Base-by-base conservation (phyloP, 176 grass and related monocot genomes). In the maize (Zea mays) region DNA sequence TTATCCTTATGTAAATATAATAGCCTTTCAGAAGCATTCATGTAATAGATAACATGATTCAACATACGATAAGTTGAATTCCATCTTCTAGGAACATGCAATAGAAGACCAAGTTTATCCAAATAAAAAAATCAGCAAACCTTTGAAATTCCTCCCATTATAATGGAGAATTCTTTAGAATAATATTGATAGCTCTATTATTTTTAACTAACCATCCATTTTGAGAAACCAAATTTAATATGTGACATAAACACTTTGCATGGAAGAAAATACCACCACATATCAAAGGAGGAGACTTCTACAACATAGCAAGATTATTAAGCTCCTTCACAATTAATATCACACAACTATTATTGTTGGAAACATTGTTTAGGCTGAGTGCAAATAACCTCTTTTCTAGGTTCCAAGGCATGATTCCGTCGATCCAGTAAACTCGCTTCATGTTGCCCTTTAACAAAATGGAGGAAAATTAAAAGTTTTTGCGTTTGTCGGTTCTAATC, bases 31-130 rank as follows among this genome's bases (percentile, higher is more conserved):
- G 42, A 58, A 58, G 52, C 37, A n/a, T 2, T 19, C 3, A 4
- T 74, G 13, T 58, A 58, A 10, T 58, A 59, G 6, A 74, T 58
- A 73, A 36, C 37, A n/a, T 41, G 17, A 15, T 39, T 13, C 10
- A 74, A 7, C 72, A 74, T 74, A 1, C 7, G 2, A 58, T 57
- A 74, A 0, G 71, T 74, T 4, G 71, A 74, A 5, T 74, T 74
- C 16, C 17, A 58, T 4, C 36, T 42, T 43, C 52, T 74, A 42
- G 51, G 15, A 41, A 58, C 71, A 74, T 74, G 52, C 5, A 74
- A 11, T 20, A 36, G 36, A 21, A 58, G 17, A 1, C 52, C 36
- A 35, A 2, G 15, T 72, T 17, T 54, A 20, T 72, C 55, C 16
- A 10, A 8, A 16, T 45, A 51, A 3, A 5, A 19, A 43, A 19